Evolutionary conservation across 169 alveolate genomes (phyloP).

Genomic region (Plasmodium inui): DNA sequence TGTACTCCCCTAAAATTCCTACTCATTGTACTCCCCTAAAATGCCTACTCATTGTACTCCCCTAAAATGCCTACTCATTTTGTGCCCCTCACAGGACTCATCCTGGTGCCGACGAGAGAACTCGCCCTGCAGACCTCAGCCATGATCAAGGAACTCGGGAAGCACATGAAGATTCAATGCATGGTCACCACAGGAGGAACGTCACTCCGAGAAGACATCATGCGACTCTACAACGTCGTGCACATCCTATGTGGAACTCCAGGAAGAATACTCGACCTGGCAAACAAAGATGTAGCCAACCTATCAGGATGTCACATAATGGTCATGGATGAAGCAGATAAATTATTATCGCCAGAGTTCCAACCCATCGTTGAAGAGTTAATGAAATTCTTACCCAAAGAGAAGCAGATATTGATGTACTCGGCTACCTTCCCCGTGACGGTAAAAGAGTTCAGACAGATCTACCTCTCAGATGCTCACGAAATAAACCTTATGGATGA

Average conservation of each 20-base stretch:
- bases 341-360: conserved; percentile 97
- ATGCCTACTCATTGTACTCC: not conserved
- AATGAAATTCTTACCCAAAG: conserved; percentile 93
- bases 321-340: conserved; percentile 99
- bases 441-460: conserved; percentile 95
- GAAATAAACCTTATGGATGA: conserved; percentile 99
- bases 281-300: conserved; percentile 95
- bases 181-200: conserved; percentile 99
- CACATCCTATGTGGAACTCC: conserved; percentile 99
- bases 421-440: conserved; percentile 99
- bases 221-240: conserved; percentile 95
- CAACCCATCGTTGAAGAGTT: conserved; percentile 96
- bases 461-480: conserved; percentile 96
- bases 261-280: conserved; percentile 97
- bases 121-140: conserved; percentile 97
- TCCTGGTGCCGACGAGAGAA: conserved; percentile 97
- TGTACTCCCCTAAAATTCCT: too few relatives aligned
- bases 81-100: conserved; percentile 87
- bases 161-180: conserved; percentile 96
- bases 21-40: conserved; percentile 13
- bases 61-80: not conserved
- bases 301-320: conserved; percentile 92
- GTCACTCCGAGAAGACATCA: conserved; percentile 96
- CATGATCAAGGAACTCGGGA: conserved; percentile 97
- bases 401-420: conserved; percentile 95